These are phyloP conservation scores for Pseudoscleropodium purum DNA, from an alignment of 225 moss, liverwort and hornwort species.

Conservation along the genomic window DNA sequence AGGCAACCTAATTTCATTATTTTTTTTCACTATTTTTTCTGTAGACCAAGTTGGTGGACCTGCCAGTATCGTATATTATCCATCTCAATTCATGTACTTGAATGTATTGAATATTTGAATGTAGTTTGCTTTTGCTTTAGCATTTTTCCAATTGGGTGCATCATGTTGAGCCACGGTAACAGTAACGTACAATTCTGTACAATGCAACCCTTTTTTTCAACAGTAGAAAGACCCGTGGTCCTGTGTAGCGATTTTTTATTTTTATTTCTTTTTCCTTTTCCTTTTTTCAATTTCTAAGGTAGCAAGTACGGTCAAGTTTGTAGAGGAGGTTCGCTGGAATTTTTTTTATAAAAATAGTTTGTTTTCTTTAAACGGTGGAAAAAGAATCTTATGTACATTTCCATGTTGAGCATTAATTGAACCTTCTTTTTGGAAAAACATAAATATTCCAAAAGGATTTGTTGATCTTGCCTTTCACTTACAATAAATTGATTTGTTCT, in stretches of 20 bases:
- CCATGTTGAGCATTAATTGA: neutral
- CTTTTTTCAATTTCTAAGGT: neutral
- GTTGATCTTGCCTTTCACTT: neutral
- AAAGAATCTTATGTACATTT: neutral
- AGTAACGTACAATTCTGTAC: neutral
- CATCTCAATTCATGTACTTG: neutral
- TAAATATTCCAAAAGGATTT: neutral
- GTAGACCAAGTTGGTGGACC: neutral
- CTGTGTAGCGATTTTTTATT: neutral
- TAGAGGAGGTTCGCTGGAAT: neutral
- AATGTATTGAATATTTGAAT: neutral
- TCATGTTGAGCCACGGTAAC: neutral
- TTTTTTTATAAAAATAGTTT: too few species aligned
- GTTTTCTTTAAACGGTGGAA: too few species aligned
- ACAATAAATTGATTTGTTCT: neutral
- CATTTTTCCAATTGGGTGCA: constrained; percentile 2
- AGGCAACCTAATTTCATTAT: too few species aligned
- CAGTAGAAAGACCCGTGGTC: too few species aligned
- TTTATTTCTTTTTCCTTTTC: too few species aligned
- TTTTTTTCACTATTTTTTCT: too few species aligned
- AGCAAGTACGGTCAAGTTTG: too few species aligned
- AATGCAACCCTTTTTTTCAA: neutral
- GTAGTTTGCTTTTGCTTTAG: neutral
- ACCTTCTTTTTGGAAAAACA: neutral
- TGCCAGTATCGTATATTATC: too few species aligned